phyloP scores from a whole-genome alignment of 2,329 filamentous ascomycete species.

The Colletotrichum sp. region DNA sequence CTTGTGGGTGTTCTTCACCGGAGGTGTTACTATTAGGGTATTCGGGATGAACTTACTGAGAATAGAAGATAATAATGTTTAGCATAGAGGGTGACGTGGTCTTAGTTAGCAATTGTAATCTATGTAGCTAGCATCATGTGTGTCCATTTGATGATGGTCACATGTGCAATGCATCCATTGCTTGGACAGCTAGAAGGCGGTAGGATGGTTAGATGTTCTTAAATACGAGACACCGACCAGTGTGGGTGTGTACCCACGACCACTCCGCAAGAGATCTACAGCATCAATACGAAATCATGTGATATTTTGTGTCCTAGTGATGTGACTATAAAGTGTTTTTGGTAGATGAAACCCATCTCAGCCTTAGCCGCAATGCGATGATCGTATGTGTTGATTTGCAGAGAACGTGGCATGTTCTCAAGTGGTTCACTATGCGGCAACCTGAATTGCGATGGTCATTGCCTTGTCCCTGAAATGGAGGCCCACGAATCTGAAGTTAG shows the following conservation, averaged over 20 bases:
- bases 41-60: background rate
- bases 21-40: background rate
- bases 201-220: background rate
- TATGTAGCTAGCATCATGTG: background rate
- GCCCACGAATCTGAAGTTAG: background rate
- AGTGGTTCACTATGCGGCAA: background rate
- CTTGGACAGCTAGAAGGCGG: no score
- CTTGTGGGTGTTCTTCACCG: rapidly evolving
- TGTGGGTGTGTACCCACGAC: no score
- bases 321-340: background rate
- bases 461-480: rapidly evolving
- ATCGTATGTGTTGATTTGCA: rapidly evolving
- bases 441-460: background rate
- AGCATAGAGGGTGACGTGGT: background rate
- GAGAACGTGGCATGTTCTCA: background rate
- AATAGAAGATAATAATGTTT: background rate
- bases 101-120: background rate
- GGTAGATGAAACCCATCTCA: background rate
- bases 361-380: rapidly evolving
- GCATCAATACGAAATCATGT: rapidly evolving
- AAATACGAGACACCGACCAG: background rate
- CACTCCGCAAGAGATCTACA: background rate
- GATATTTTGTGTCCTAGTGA: rapidly evolving
- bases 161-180: no score
- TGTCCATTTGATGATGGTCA: background rate